phyloP scores from a whole-genome alignment of 2,329 filamentous ascomycete species.

The Ceratocystis colombiana region DNA sequence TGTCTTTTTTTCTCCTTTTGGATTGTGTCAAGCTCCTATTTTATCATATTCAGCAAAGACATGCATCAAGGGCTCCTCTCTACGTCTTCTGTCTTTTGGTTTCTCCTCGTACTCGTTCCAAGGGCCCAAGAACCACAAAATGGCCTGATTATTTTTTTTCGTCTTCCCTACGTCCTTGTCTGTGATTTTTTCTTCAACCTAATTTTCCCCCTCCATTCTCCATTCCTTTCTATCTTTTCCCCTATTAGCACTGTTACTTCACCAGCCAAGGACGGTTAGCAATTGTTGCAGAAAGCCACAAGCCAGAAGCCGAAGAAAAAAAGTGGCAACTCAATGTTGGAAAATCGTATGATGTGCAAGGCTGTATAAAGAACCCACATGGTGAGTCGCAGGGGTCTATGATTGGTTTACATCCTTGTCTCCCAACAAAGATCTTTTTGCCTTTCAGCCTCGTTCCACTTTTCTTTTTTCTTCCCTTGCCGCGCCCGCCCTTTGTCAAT shows the following conservation, averaged over 20 bases:
- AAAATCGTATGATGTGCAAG: slow-evolving; percentile 36
- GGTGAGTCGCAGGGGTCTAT: neutral
- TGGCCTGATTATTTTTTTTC: neutral
- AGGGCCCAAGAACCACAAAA: slow-evolving; percentile 7
- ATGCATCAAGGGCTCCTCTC: neutral
- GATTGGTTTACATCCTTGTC: slow-evolving; percentile 19
- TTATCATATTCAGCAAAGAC: slow-evolving; percentile 1
- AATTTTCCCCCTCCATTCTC: neutral
- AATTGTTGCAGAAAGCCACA: slow-evolving; percentile 13
- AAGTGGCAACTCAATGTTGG: slow-evolving; percentile 25
- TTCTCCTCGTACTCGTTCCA: neutral
- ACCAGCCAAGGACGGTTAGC: neutral
- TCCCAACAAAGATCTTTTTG: neutral
- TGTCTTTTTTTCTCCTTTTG: neutral
- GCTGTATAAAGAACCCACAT: slow-evolving; percentile 31
- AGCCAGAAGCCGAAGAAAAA: slow-evolving; percentile 28
- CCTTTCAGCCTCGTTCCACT: slow-evolving; percentile 22
- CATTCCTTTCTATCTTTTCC: neutral
- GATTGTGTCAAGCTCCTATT: slow-evolving; percentile 1
- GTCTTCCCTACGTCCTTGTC: neutral
- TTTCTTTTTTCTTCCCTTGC: slow-evolving; percentile 2
- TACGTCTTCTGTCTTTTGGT: neutral
- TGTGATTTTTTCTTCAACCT: neutral
- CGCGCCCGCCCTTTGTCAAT: neutral
- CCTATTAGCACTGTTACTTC: neutral